Evolutionary conservation across 371 early-diverging fungal species (phyloP).

Genomic region (Amoeboaphelidium occidentale): DNA sequence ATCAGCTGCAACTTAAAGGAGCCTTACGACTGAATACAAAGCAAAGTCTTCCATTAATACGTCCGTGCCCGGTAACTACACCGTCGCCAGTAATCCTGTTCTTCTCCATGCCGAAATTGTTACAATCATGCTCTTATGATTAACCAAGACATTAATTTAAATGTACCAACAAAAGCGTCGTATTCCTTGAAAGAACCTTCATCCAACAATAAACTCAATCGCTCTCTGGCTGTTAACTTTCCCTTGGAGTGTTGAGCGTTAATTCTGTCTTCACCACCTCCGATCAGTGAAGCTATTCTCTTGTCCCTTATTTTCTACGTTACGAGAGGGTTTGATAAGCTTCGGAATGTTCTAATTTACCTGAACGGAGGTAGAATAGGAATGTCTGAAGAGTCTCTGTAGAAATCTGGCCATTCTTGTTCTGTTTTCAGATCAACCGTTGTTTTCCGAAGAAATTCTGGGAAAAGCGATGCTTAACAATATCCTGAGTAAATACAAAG

Average conservation of each 20-base stretch:
- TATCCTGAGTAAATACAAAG: too few relatives aligned
- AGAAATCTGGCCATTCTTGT: too few relatives aligned
- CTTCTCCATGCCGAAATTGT: constrained; percentile 74
- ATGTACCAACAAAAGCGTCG: constrained; percentile 81
- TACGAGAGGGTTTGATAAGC: too few relatives aligned
- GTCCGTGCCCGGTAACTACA: constrained; percentile 84
- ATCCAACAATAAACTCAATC: constrained; percentile 65
- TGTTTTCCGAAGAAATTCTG: too few relatives aligned
- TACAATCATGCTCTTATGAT: constrained; percentile 82
- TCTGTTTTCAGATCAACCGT: too few relatives aligned
- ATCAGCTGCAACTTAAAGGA: too few relatives aligned
- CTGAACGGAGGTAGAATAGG: too few relatives aligned
- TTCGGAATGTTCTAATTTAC: too few relatives aligned
- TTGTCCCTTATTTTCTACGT: too few relatives aligned
- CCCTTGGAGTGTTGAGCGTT: constrained; percentile 84
- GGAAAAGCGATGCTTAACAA: too few relatives aligned
- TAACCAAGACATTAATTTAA: too few relatives aligned
- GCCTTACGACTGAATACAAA: constrained; percentile 82
- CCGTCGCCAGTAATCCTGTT: constrained; percentile 78
- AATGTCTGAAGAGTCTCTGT: too few relatives aligned
- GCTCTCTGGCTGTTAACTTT: constrained; percentile 85
- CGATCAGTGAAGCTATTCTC: constrained; percentile 40
- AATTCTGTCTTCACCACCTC: constrained; percentile 60
- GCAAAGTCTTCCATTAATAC: constrained; percentile 66
- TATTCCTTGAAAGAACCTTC: constrained; percentile 66